phyloP scores from a whole-genome alignment of 2,329 filamentous ascomycete species.

The Pseudogymnoascus sp. region DNA sequence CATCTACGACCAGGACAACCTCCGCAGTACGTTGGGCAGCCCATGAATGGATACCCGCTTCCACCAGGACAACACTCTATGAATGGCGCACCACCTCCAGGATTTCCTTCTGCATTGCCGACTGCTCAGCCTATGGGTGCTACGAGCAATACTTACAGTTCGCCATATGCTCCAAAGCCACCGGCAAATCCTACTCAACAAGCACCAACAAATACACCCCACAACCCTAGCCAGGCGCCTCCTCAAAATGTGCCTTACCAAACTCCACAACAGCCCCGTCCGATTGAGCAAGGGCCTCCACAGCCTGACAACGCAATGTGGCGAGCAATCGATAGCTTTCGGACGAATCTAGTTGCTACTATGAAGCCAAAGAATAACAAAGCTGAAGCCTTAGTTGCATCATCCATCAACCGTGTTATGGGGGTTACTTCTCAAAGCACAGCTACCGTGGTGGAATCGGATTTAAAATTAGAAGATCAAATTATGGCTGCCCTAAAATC shows the following conservation, averaged over 20 bases:
- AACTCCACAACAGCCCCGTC: slow-evolving; percentile 12
- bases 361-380: slow-evolving; percentile 17
- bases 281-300: slow-evolving; percentile 11
- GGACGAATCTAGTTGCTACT: slow-evolving; percentile 16
- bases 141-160: slow-evolving; percentile 24
- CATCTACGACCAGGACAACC: slow-evolving; percentile 19
- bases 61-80: slow-evolving; percentile 15
- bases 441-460: slow-evolving; percentile 13
- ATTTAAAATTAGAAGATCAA: slow-evolving; percentile 17
- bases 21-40: slow-evolving; percentile 18
- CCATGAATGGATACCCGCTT: slow-evolving; percentile 17
- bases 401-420: slow-evolving; percentile 25
- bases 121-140: slow-evolving; percentile 17
- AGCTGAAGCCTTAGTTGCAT: slow-evolving; percentile 24
- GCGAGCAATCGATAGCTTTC: slow-evolving; percentile 23
- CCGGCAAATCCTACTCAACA: slow-evolving; percentile 13
- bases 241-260: slow-evolving; percentile 8
- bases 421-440: slow-evolving; percentile 19
- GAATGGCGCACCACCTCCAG: slow-evolving; percentile 12
- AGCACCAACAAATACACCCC: slow-evolving; percentile 10
- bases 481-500: slow-evolving; percentile 23
- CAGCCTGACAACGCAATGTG: slow-evolving; percentile 5
- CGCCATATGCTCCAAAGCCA: slow-evolving; percentile 28
- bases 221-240: slow-evolving; percentile 10
- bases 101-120: slow-evolving; percentile 18